These are phyloP conservation scores for Lobosporangium transversale DNA, from an alignment of 192 early-diverging fungal genomes.

Conservation along the genomic window DNA sequence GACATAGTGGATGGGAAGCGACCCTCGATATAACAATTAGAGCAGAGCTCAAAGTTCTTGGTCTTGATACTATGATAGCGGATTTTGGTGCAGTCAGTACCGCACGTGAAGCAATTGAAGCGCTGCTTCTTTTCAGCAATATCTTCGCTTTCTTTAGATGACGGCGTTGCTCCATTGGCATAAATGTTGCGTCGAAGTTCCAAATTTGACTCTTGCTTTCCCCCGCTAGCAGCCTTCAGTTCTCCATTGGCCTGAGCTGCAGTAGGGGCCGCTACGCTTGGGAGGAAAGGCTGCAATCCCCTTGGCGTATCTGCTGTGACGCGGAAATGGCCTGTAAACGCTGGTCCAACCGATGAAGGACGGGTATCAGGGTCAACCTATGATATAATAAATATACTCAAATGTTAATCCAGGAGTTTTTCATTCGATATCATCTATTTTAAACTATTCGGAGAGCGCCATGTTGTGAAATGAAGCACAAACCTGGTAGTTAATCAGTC, in stretches of 20 bases:
- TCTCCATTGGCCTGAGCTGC: slow-evolving; percentile 40
- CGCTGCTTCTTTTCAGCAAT: slow-evolving; percentile 34
- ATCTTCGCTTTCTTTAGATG: slow-evolving; percentile 54
- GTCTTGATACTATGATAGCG: slow-evolving; percentile 87
- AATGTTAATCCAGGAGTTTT: background rate
- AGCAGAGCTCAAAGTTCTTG: slow-evolving; percentile 81
- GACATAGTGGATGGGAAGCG: slow-evolving; percentile 86
- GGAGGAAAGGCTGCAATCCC: slow-evolving; percentile 91
- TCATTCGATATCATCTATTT: background rate
- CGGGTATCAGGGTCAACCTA: slow-evolving; percentile 92
- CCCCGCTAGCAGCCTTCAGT: slow-evolving; percentile 10
- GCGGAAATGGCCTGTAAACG: slow-evolving; percentile 96
- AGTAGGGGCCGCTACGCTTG: slow-evolving; percentile 54
- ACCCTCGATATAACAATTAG: slow-evolving; percentile 90
- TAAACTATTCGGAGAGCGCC: no score
- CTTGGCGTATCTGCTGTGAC: slow-evolving; percentile 89
- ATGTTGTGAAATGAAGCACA: background rate
- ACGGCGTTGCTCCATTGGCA: slow-evolving; percentile 31
- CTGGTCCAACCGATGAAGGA: slow-evolving; percentile 89
- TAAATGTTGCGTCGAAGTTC: slow-evolving; percentile 62
- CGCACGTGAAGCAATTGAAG: slow-evolving; percentile 85
- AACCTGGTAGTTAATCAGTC: slow-evolving; percentile 98
- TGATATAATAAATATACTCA: background rate
- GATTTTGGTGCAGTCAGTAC: slow-evolving; percentile 79
- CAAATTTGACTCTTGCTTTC: slow-evolving; percentile 57